phyloP scores from a whole-genome alignment of 2,329 filamentous ascomycete genomes.

The Diplodia corticola region DNA sequence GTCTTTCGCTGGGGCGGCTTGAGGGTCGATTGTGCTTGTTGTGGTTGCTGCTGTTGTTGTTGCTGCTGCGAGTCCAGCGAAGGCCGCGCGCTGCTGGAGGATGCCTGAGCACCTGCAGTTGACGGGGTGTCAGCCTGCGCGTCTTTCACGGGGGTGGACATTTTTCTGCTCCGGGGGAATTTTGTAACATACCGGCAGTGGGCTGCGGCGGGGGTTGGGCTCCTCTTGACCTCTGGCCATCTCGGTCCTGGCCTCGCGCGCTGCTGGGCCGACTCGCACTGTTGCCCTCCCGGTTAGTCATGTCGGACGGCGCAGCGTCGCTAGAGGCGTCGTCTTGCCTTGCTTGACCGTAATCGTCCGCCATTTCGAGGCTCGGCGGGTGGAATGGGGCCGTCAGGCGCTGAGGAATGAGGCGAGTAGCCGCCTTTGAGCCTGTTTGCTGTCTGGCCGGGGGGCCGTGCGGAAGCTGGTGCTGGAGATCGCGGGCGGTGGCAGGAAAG shows the following conservation, averaged over 20 bases:
- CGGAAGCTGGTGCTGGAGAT: constrained; percentile 16
- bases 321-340: neutral
- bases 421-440: constrained; percentile 13
- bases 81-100: neutral
- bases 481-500: constrained; percentile 13
- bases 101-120: neutral
- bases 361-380: constrained; percentile 10
- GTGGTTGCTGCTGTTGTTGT: neutral
- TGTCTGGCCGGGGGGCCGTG: constrained; percentile 14
- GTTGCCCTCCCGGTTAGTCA: constrained; percentile 1
- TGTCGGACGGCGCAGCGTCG: neutral
- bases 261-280: constrained; percentile 10
- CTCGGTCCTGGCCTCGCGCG: constrained; percentile 12
- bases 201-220: constrained; percentile 6
- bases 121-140: constrained; percentile 5
- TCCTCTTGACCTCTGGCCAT: constrained; percentile 5
- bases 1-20: constrained; percentile 65
- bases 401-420: constrained; percentile 9
- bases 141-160: constrained; percentile 5
- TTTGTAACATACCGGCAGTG: constrained; percentile 12
- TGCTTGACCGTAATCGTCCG: neutral
- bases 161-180: neutral
- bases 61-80: neutral
- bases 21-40: neutral
- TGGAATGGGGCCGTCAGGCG: constrained; percentile 14